phyloP scores from a whole-genome alignment of 2,329 filamentous ascomycete species.

The Aspergillus latus region DNA sequence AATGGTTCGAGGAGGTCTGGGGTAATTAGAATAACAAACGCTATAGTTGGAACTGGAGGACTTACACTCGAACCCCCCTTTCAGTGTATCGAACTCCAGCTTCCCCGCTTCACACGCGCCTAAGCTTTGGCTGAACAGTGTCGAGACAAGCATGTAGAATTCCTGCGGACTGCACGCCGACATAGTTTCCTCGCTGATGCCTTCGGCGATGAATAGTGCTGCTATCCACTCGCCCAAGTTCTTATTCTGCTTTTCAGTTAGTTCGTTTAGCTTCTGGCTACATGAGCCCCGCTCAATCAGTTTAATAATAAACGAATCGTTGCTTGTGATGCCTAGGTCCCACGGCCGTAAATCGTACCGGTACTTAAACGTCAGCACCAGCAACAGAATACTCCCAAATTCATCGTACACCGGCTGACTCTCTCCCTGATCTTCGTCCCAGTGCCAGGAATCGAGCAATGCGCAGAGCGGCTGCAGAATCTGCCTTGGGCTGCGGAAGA shows the following conservation, averaged over 20 bases:
- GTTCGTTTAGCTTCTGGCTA: constrained; percentile 51
- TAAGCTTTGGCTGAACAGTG: constrained; percentile 61
- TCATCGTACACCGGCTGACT: constrained; percentile 67
- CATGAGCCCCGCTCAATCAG: constrained; percentile 50
- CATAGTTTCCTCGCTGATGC: constrained; percentile 64
- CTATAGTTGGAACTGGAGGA: neutral
- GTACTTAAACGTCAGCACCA: constrained; percentile 58
- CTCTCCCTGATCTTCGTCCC: constrained; percentile 64
- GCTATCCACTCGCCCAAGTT: constrained; percentile 62
- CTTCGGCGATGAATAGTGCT: constrained; percentile 62
- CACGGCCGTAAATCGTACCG: constrained; percentile 55
- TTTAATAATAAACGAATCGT: constrained; percentile 57
- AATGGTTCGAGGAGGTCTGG: constrained; percentile 63
- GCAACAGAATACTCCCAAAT: constrained; percentile 61
- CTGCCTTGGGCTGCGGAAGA: constrained; percentile 58
- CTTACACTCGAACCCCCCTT: constrained; percentile 63
- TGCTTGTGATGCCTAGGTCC: constrained; percentile 53
- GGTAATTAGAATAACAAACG: neutral
- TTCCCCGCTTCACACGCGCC: constrained; percentile 57
- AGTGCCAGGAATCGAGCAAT: constrained; percentile 62
- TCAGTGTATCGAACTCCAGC: constrained; percentile 58
- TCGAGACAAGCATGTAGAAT: constrained; percentile 63
- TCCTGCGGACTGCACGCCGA: constrained; percentile 64
- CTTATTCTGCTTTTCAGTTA: constrained; percentile 57
- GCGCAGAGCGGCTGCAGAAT: constrained; percentile 59